Evolutionary conservation across 306 rosid species (phyloP), one percentile per base, ranked within the genome.

Genomic region (Hippophae rhamnoides): DNA sequence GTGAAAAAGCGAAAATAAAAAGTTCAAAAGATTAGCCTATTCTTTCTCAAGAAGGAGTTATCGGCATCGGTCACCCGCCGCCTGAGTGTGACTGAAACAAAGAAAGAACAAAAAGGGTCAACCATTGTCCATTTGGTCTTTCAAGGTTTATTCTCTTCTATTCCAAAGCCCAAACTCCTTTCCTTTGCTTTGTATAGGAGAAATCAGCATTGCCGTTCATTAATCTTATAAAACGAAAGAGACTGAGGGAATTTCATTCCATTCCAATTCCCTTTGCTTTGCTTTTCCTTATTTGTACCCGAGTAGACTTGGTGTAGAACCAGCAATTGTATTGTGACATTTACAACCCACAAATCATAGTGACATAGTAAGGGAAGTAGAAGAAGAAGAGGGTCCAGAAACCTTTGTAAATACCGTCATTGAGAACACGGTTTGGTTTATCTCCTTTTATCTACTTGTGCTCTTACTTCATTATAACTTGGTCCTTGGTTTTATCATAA

Each of bases 381-480:
- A 41, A 64, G 64, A 51, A 10, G 14, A 58, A 27, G 57, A 43
- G 65, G 50, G 57, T 45, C 58, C 63, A 58, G 14, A 23, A 40
- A 42, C 51, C 71, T 71, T 71, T 61, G 80, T 58, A 66, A 57
- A 63, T 56, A 63, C 65, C 89, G 96, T 73, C 96, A 84, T 82
- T 84, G 87, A 66, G 70, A 68, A 82, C 93, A 76, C 82, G 84
- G 89, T 82, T 78, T 56, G 51, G 49, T 58, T 52, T 60, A 26
- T 80, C 76, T 74, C 71, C 71, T 83, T 74, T 76, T 72, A 76
- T 64, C 79, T 77, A 13, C 18, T 12, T 5, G 6, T 49, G 5
- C 53, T 49, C 53, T 49, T 10, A 14, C 54, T 56, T 63, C 10
- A 23, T 50, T 47, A 56, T 18, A 18, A 18, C 23, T 72, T 73